Conservation (phyloP, 192 early-diverging fungal species). For the Backusella macrospora region DNA sequence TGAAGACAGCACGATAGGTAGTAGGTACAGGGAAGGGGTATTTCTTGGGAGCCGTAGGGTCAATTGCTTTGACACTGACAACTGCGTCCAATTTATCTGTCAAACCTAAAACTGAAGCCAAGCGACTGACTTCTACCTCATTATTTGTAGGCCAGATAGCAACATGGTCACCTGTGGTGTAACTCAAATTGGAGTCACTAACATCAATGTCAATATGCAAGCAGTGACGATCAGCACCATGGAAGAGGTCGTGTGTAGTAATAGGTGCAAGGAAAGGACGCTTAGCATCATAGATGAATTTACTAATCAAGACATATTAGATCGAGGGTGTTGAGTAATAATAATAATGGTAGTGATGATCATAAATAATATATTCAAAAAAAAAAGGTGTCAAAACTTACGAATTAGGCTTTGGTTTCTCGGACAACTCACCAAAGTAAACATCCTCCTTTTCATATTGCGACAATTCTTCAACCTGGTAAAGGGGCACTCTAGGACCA, state of each 20-base stretch:
- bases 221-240: conserved; percentile 74
- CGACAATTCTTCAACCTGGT: conserved; percentile 55
- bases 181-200: conserved; percentile 77
- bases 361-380: conserved; percentile 10
- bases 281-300: conserved; percentile 77
- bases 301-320: conserved; percentile 33
- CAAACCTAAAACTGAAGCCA: conserved; percentile 67
- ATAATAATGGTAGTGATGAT: conserved; percentile 9
- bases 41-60: conserved; percentile 79
- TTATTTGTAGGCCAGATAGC: conserved; percentile 90
- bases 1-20: conserved; percentile 83
- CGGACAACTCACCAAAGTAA: conserved; percentile 54
- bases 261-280: conserved; percentile 83
- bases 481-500: conserved; percentile 36
- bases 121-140: conserved; percentile 69
- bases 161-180: conserved; percentile 94
- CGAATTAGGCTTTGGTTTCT: conserved; percentile 31
- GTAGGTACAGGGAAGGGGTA: conserved; percentile 89
- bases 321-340: background rate
- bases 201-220: conserved; percentile 94
- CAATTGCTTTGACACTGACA: conserved; percentile 70
- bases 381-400: conserved; percentile 10
- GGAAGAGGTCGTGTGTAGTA: conserved; percentile 71
- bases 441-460: conserved; percentile 40
- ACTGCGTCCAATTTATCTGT: conserved; percentile 69